These are phyloP conservation scores for Camellia oleifera DNA, from an alignment of 179 eudicot genomes.

Conservation along the genomic window DNA sequence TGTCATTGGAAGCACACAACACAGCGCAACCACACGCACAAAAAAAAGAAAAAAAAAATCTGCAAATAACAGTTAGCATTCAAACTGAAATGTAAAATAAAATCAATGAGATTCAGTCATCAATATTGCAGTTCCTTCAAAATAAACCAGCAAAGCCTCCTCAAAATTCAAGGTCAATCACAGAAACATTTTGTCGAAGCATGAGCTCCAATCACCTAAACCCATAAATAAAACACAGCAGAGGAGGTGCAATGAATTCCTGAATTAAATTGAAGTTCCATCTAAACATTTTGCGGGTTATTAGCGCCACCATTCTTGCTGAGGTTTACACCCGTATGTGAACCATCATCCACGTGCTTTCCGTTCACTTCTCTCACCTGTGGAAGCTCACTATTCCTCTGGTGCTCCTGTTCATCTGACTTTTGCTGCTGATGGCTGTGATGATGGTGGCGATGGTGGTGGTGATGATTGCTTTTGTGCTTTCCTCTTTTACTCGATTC, in stretches of 20 bases:
- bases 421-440: slow-evolving; percentile 10
- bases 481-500: slow-evolving; percentile 26
- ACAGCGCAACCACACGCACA: too few relatives aligned
- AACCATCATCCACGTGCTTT: slow-evolving; percentile 8
- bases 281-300: not conserved
- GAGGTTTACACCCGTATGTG: not conserved
- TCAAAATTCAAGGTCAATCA: slow-evolving; percentile 4
- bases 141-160: not conserved
- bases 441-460: slow-evolving; percentile 23
- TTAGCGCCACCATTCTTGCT: not conserved
- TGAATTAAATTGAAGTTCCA: not conserved
- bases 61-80: not conserved
- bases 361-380: slow-evolving; percentile 6
- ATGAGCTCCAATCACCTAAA: not conserved
- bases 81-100: not conserved
- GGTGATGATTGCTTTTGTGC: slow-evolving; percentile 20
- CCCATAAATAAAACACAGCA: slow-evolving; percentile 5
- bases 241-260: not conserved
- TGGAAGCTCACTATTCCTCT: not conserved
- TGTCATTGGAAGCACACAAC: too few relatives aligned
- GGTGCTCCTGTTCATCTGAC: slow-evolving; percentile 17
- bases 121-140: not conserved
- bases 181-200: not conserved
- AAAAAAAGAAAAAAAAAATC: too few relatives aligned
- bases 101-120: not conserved